Percentiles rank a stretch among this genome's conserved stretches.
Evolutionary conservation across 2,329 filamentous ascomycete genomes (phyloP).

Genomic region (Ophiocordyceps camponoti-rufipedis): DNA sequence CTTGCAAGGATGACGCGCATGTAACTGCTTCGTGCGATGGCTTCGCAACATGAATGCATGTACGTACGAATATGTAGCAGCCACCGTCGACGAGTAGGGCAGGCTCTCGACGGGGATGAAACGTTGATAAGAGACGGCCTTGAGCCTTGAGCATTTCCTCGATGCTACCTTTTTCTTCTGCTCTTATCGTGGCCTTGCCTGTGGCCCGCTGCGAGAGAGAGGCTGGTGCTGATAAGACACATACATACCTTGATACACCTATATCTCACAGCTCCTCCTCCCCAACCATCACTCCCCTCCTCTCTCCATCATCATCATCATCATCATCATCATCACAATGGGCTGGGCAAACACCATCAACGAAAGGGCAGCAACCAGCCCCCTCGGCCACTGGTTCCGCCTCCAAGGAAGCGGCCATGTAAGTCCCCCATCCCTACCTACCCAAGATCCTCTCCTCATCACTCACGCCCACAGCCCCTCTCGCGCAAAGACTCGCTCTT

Average conservation of each 20-base stretch:
- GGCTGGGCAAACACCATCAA: slow-evolving; percentile 33
- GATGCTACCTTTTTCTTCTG: not conserved
- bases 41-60: not conserved
- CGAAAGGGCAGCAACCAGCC: slow-evolving; percentile 40
- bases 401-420: slow-evolving; percentile 72
- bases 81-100: not conserved
- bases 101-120: not conserved
- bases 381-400: slow-evolving; percentile 56
- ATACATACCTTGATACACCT: too few species aligned
- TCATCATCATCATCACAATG: slow-evolving; percentile 14
- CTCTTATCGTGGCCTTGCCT: not conserved
- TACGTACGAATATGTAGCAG: not conserved
- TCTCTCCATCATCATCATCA: not conserved
- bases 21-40: too few species aligned
- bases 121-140: not conserved
- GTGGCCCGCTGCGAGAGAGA: not conserved
- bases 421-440: slow-evolving; percentile 16
- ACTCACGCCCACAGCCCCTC: slow-evolving; percentile 27
- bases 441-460: not conserved
- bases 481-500: slow-evolving; percentile 62
- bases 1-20: too few species aligned
- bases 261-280: too few species aligned
- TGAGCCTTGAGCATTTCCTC: not conserved
- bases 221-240: not conserved
- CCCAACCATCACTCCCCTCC: not conserved